phyloP scores from a whole-genome alignment of 306 rosid genomes.

The Begonia fuchsioides region DNA sequence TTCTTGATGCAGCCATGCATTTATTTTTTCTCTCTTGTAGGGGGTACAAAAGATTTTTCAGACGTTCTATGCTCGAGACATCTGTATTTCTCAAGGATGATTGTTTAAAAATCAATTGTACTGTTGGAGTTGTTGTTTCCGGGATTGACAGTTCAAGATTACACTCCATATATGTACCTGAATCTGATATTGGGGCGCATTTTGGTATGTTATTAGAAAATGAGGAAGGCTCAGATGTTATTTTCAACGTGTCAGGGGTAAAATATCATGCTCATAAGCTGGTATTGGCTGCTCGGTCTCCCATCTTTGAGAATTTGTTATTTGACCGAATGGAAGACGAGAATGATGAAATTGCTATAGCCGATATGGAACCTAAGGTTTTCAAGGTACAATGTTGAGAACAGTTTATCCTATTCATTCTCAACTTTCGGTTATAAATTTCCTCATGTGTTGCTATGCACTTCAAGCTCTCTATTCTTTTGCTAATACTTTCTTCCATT shows the following conservation, averaged over 20 bases:
- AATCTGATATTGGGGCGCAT: constrained; percentile 71
- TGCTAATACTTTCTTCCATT: constrained; percentile 16
- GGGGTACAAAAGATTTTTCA: constrained; percentile 92
- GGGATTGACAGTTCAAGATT: constrained; percentile 69
- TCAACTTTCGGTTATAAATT: not conserved
- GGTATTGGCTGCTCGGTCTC: constrained; percentile 85
- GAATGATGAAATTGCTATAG: constrained; percentile 36
- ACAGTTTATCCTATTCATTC: no score
- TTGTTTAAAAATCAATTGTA: constrained; percentile 92
- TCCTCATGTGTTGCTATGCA: not conserved
- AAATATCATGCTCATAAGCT: constrained; percentile 81
- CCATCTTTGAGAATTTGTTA: constrained; percentile 52
- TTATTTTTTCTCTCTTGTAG: constrained; percentile 18
- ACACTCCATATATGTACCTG: constrained; percentile 75
- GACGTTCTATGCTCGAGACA: constrained; percentile 68
- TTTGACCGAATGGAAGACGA: constrained; percentile 45
- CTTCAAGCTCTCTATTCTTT: not conserved
- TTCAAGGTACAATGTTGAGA: constrained; percentile 50
- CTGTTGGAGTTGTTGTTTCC: constrained; percentile 94
- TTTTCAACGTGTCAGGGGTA: constrained; percentile 67
- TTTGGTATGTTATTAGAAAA: constrained; percentile 67
- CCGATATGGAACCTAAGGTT: constrained; percentile 77
- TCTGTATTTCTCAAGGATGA: constrained; percentile 82
- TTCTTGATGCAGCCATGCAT: not conserved
- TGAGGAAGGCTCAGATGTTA: constrained; percentile 79